phyloP scores from a whole-genome alignment of 176 grass and related monocot genomes.

The Puya raimondii region DNA sequence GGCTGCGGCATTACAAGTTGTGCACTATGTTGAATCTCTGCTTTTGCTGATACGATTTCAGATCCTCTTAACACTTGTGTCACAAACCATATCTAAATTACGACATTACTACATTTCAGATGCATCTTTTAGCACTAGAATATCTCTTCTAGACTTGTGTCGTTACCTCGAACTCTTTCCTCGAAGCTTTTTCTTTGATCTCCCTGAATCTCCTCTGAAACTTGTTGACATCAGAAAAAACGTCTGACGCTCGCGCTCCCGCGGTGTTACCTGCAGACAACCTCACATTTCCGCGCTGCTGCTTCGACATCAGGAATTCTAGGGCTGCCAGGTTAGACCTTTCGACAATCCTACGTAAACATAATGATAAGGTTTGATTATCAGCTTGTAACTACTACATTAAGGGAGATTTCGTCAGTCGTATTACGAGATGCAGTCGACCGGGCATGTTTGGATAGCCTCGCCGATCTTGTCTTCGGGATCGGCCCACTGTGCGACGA shows the following conservation, averaged over 20 bases:
- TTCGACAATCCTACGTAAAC: slow-evolving; percentile 41
- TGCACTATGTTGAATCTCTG: too few relatives aligned
- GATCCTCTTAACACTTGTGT: too few relatives aligned
- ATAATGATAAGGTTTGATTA: slow-evolving; percentile 4
- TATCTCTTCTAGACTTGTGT: neutral
- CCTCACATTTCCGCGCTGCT: slow-evolving; percentile 65
- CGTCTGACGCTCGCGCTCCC: slow-evolving; percentile 44
- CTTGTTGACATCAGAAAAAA: slow-evolving; percentile 66
- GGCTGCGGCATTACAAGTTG: too few relatives aligned
- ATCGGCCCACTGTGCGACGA: slow-evolving; percentile 87
- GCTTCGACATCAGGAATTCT: slow-evolving; percentile 94
- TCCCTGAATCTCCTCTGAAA: slow-evolving; percentile 56
- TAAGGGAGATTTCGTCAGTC: neutral
- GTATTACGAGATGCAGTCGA: slow-evolving; percentile 72
- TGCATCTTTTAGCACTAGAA: neutral
- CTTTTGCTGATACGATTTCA: too few relatives aligned
- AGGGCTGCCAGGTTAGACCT: slow-evolving; percentile 63
- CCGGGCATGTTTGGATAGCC: slow-evolving; percentile 71
- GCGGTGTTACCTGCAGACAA: slow-evolving; percentile 58
- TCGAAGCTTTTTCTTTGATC: slow-evolving; percentile 53
- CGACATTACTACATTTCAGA: neutral
- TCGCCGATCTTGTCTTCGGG: slow-evolving; percentile 73
- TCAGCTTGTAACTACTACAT: neutral
- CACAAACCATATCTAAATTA: too few relatives aligned
- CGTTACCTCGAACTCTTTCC: slow-evolving; percentile 51